Evolutionary conservation across 2,329 filamentous ascomycete species (phyloP), one percentile per base, ranked within the genome.

Genomic region (Colletotrichum sublineola): DNA sequence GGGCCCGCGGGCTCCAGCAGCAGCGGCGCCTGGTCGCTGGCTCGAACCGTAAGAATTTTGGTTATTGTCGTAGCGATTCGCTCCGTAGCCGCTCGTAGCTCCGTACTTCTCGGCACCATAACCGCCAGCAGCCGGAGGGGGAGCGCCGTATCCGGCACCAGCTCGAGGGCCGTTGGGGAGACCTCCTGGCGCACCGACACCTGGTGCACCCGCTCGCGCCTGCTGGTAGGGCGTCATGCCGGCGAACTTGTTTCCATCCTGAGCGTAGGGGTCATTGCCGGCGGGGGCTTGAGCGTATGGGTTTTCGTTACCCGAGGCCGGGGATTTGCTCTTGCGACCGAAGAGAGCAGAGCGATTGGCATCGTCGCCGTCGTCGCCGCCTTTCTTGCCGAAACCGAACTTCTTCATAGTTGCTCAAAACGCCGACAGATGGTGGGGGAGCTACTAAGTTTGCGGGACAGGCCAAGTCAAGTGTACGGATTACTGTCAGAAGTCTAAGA

Each of bases 331-430:
- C 82, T 88, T 89, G 75, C 84, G 82, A 75, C 86, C 82, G 76
- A 90, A 89, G 63, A 89, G 84, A 57, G 87, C 86, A 75, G 82
- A 82, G 68, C 86, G 85, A 75, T 81, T 86, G 63, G 87, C 84
- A 56, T 88, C 84, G 71, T 87, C 87, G 75, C 79, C 81, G 64
- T 87, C 87, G 65, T 86, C 84, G 61, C 79, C 80, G 78, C 89
- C 90, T 81, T 87, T 90, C 81, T 87, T 89, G 74, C 88, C 84
- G 75, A 90, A 86, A 61, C 87, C 86, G 76, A 91, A 90, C 76
- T 88, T 90, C 83, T 86, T 88, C 89, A 91, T 91, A 74, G 73
- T 81, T 77, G 14, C n/a, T 42, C 56, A 29, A 42, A 60, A 50
- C 31, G 55, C 14, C 8, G 50, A 31, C 33, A 14, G 52, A 72